Conservation (phyloP, 148 eudicot genomes). For the Mesembryanthemum crystallinum region DNA sequence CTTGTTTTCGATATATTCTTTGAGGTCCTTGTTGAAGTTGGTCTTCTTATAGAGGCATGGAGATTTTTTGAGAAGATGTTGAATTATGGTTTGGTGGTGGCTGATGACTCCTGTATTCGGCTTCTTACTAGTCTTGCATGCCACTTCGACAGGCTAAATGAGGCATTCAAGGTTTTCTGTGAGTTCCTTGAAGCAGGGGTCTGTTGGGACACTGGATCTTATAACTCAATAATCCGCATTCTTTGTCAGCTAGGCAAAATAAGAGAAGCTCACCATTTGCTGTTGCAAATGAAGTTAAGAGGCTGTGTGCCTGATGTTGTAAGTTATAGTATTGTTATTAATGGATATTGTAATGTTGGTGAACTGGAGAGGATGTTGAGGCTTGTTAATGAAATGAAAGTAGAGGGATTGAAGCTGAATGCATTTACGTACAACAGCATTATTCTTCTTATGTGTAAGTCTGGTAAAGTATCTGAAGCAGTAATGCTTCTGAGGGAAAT, state of each 20-base stretch:
- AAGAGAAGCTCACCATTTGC: slow-evolving; percentile 74
- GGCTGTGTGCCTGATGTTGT: slow-evolving; percentile 71
- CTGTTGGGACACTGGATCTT: slow-evolving; percentile 60
- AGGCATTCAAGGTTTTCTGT: slow-evolving; percentile 38
- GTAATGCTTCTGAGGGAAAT: slow-evolving; percentile 67
- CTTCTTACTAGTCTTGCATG: slow-evolving; percentile 54
- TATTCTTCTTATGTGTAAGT: slow-evolving; percentile 63
- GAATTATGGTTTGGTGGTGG: slow-evolving; percentile 62
- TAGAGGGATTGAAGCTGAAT: slow-evolving; percentile 66
- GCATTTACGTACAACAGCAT: slow-evolving; percentile 62
- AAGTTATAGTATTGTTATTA: slow-evolving; percentile 68
- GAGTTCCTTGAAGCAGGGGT: slow-evolving; percentile 67
- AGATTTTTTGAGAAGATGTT: slow-evolving; percentile 62
- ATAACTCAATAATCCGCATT: slow-evolving; percentile 56
- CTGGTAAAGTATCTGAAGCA: slow-evolving; percentile 62
- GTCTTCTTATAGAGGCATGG: slow-evolving; percentile 53
- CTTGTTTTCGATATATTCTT: slow-evolving; percentile 79
- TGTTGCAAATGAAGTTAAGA: slow-evolving; percentile 68
- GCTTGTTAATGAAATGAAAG: slow-evolving; percentile 60
- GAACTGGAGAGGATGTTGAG: slow-evolving; percentile 47
- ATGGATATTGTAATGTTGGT: slow-evolving; percentile 67
- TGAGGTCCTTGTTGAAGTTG: slow-evolving; percentile 67
- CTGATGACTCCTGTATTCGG: slow-evolving; percentile 63
- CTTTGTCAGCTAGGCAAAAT: slow-evolving; percentile 61
- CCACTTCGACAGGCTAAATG: slow-evolving; percentile 37